Evolutionary conservation across 345 rosid genomes (phyloP).

Genomic region (Eucalyptus erythrocorys): DNA sequence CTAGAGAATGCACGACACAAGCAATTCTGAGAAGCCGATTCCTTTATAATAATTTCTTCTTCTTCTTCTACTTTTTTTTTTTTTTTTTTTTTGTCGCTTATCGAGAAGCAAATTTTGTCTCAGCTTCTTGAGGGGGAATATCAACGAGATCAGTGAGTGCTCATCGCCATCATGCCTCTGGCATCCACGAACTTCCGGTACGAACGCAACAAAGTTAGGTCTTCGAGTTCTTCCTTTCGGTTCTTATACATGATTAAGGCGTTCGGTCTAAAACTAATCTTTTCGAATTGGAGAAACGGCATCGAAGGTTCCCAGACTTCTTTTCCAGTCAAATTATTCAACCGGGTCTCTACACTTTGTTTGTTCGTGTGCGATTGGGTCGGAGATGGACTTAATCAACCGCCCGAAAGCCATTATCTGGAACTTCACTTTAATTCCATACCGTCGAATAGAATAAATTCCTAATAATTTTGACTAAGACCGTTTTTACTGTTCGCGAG

Average conservation of each 20-base stretch:
- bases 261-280: background rate
- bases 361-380: background rate
- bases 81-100: background rate
- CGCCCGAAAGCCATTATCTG: background rate
- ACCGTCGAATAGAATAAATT: background rate
- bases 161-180: background rate
- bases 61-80: background rate
- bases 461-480: background rate
- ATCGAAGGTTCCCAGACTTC: background rate
- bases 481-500: background rate
- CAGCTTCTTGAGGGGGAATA: background rate
- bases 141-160: background rate
- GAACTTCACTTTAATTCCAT: background rate
- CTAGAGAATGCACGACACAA: background rate
- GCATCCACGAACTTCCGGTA: background rate
- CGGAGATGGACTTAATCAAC: background rate
- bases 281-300: background rate
- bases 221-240: background rate
- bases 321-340: background rate
- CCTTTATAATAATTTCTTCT: background rate
- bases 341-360: accelerated
- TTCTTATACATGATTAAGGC: background rate
- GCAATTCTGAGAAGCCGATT: background rate
- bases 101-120: background rate
- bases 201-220: background rate